phyloP scores from a whole-genome alignment of 192 early-diverging fungal species.

The Thoreauomyces humboldtii region DNA sequence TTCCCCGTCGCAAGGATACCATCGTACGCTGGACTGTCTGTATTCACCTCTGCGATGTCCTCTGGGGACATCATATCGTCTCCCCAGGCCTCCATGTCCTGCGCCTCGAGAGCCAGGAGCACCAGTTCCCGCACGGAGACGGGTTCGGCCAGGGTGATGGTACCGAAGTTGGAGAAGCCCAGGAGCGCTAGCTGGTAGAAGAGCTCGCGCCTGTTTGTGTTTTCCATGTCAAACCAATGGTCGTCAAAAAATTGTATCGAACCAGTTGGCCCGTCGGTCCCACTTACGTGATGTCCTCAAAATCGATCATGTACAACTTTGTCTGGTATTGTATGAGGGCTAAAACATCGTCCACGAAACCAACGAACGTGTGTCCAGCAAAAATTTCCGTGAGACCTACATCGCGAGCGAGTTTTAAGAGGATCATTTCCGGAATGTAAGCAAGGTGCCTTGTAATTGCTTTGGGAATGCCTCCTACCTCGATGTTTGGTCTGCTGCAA shows the following conservation, averaged over 20 bases:
- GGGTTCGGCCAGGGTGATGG: slow-evolving; percentile 60
- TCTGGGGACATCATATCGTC: slow-evolving; percentile 51
- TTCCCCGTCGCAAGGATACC: too few relatives aligned
- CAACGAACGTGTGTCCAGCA: slow-evolving; percentile 82
- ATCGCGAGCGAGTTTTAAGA: neutral
- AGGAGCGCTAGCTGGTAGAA: slow-evolving; percentile 83
- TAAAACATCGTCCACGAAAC: slow-evolving; percentile 74
- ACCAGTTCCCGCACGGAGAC: slow-evolving; percentile 68
- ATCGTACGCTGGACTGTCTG: neutral
- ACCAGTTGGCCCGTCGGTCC: too few relatives aligned
- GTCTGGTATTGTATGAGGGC: slow-evolving; percentile 87
- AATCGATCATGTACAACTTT: slow-evolving; percentile 81
- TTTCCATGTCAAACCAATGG: too few relatives aligned
- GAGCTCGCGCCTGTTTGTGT: slow-evolving; percentile 68
- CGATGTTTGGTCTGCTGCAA: slow-evolving; percentile 58
- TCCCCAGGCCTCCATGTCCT: slow-evolving; percentile 12
- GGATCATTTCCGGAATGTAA: neutral
- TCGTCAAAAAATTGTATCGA: too few relatives aligned
- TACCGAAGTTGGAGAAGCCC: slow-evolving; percentile 89
- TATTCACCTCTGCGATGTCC: slow-evolving; percentile 57
- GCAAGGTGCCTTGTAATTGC: neutral
- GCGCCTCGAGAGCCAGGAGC: slow-evolving; percentile 64
- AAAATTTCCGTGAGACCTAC: slow-evolving; percentile 75
- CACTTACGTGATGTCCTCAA: slow-evolving; percentile 68
- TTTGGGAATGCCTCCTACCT: slow-evolving; percentile 38